These are phyloP conservation scores for Piper longum DNA, from an alignment of 164 flowering plant species.

Conservation along the genomic window DNA sequence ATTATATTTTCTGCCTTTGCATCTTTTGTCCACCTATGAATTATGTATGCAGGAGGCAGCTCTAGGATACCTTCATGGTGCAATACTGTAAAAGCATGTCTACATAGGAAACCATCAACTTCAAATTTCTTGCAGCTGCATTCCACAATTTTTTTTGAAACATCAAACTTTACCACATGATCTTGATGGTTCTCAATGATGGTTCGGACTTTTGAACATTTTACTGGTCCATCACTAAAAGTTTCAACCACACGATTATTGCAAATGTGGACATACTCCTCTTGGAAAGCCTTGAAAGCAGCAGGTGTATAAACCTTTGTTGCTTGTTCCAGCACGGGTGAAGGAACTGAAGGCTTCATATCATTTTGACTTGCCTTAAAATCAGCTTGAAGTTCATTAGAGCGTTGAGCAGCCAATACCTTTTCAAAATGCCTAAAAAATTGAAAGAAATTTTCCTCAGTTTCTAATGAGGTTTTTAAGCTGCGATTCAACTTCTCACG, in stretches of 20 bases:
- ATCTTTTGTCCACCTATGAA: not conserved
- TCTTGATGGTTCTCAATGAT: not conserved
- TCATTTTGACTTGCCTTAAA: not conserved
- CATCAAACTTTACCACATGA: not conserved
- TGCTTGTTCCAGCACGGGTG: not conserved
- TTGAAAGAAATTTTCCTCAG: not conserved
- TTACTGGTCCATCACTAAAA: not conserved
- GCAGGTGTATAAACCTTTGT: conserved; percentile 1
- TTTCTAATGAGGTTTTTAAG: not conserved
- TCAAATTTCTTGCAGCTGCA: conserved; percentile 2
- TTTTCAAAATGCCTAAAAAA: conserved; percentile 1
- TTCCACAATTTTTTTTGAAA: not conserved
- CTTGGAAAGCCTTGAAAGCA: not conserved
- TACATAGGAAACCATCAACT: not conserved
- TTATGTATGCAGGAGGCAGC: not conserved
- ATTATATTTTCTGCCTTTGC: not conserved
- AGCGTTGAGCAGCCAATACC: not conserved
- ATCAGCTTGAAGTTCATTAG: not conserved
- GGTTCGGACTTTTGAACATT: not conserved
- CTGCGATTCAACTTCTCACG: conserved; percentile 1
- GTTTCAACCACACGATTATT: not conserved
- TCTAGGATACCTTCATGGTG: not conserved
- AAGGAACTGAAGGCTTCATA: not conserved
- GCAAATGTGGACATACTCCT: not conserved
- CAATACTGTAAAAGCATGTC: not conserved